phyloP scores from a whole-genome alignment of 768 basidiomycete genomes.

The Boletus sp. region DNA sequence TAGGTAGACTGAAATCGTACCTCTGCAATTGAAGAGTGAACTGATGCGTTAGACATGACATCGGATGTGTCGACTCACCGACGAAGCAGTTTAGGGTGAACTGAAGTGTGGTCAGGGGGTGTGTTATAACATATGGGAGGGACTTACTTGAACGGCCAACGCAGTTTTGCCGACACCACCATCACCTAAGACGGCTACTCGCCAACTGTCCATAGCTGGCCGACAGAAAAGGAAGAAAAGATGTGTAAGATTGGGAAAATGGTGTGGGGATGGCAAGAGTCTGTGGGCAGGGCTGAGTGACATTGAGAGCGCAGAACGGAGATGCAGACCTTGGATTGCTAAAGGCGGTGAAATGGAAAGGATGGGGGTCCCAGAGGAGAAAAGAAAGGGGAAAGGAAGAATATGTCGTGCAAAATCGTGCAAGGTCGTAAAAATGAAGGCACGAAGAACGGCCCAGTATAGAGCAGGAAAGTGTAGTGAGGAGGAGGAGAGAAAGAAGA shows the following conservation, averaged over 20 bases:
- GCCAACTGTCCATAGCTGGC: constrained; percentile 85
- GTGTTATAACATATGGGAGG: neutral
- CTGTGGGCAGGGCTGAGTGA: constrained; percentile 20
- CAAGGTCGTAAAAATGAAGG: constrained; percentile 57
- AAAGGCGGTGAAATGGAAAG: constrained; percentile 30
- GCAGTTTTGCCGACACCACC: constrained; percentile 98
- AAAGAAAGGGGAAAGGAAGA: constrained; percentile 42
- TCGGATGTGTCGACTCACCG: constrained; percentile 50
- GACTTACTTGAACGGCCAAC: constrained; percentile 84
- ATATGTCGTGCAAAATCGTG: constrained; percentile 68
- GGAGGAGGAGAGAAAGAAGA: constrained; percentile 27
- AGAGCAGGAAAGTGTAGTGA: constrained; percentile 24
- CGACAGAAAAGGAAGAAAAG: constrained; percentile 13
- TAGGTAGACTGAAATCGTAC: constrained; percentile 34
- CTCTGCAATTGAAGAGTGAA: constrained; percentile 41
- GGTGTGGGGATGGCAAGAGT: constrained; percentile 11
- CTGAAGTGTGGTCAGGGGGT: constrained; percentile 40
- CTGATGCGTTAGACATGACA: constrained; percentile 9
- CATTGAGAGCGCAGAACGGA: constrained; percentile 19
- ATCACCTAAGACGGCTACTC: constrained; percentile 93
- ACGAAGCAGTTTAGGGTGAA: constrained; percentile 97
- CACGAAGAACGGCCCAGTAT: constrained; percentile 23
- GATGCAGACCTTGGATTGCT: constrained; percentile 28
- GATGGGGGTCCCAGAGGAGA: constrained; percentile 25
- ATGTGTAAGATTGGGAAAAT: constrained; percentile 30